phyloP scores from a whole-genome alignment of 2,329 filamentous ascomycete genomes.

The Claviceps monticola region DNA sequence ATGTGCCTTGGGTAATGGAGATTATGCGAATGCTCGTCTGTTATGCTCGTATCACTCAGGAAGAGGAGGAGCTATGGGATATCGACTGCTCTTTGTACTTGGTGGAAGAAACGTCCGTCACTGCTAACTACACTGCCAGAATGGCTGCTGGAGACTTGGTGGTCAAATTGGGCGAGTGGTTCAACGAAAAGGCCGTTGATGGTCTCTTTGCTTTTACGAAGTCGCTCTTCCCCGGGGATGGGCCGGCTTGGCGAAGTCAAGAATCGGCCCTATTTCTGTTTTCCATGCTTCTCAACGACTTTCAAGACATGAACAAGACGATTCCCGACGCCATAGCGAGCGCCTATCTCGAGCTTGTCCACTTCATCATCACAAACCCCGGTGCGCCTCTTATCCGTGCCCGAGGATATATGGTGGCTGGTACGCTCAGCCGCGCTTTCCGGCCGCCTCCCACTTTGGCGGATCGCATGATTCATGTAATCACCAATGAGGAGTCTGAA shows the following conservation, averaged over 20 bases:
- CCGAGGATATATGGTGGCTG: constrained; percentile 76
- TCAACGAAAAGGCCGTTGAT: constrained; percentile 60
- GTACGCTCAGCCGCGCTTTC: constrained; percentile 59
- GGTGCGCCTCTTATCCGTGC: constrained; percentile 69
- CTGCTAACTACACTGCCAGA: constrained; percentile 88
- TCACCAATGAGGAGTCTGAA: constrained; percentile 64
- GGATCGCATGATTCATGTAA: constrained; percentile 60
- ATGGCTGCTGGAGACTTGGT: constrained; percentile 85
- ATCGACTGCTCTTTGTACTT: constrained; percentile 93
- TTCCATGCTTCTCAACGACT: constrained; percentile 71
- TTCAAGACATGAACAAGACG: constrained; percentile 59
- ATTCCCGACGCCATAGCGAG: constrained; percentile 57
- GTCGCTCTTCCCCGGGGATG: constrained; percentile 49
- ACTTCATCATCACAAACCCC: constrained; percentile 55
- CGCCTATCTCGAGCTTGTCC: constrained; percentile 68
- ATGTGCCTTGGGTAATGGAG: constrained; percentile 70
- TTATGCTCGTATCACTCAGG: constrained; percentile 79
- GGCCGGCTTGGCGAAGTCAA: constrained; percentile 43
- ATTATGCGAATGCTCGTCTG: constrained; percentile 74
- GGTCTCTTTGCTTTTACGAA: constrained; percentile 67
- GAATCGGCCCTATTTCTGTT: constrained; percentile 78
- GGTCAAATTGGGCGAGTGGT: constrained; percentile 87
- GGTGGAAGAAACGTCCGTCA: constrained; percentile 87
- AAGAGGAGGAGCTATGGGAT: constrained; percentile 93
- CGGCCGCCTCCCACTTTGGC: constrained; percentile 51